Evolutionary conservation across 257 asterid genomes (phyloP), one percentile per base, ranked within the genome.

Genomic region (Osmanthus fragrans): DNA sequence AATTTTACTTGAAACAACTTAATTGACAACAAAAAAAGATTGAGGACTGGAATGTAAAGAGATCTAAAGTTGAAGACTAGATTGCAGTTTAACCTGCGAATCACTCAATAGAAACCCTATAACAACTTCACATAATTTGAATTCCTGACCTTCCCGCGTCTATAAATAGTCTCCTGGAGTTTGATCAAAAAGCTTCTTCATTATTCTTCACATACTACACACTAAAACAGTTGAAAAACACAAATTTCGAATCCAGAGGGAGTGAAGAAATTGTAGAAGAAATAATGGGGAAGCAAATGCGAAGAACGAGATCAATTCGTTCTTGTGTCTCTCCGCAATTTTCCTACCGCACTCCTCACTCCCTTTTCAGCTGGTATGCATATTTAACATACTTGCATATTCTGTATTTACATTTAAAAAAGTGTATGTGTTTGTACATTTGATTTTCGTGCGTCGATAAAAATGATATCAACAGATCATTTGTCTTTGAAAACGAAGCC

Each of bases 311-410:
- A 80, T 72, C 96, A 8, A 86, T 90, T 72, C 82, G 98, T 80
- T 83, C 93, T 87, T 90, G 99, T 84, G 89, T 82, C 71, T 93
- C 99, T 82, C 99, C 99, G 33, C 88, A 92, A 33, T 27, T 82
- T 10, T 73, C 89, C 36, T 73, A 60, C 73, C 83, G 74, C 39
- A 37, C 81, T 73, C 85, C 90, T 78, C 96, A 85, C 86, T 79
- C 93, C 29, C 81, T 84, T 87, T 92, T 92, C 95, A 85, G 78
- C 92, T 86, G 97, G 99, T 95, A 76, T 68, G 25, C 34, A 7
- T 70, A 30, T 70, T 63, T 27, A 63, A n/a, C 29, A 7, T 70
- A 36, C 65, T 63, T 3, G 15, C 69, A 25, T 63, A 63, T 23
- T 10, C 32, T 63, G 16, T 27, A 27, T 63, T 32, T 63, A 63